Base-by-base conservation (phyloP, 1,139 yeast genomes). In the Petasospora fabianii region DNA sequence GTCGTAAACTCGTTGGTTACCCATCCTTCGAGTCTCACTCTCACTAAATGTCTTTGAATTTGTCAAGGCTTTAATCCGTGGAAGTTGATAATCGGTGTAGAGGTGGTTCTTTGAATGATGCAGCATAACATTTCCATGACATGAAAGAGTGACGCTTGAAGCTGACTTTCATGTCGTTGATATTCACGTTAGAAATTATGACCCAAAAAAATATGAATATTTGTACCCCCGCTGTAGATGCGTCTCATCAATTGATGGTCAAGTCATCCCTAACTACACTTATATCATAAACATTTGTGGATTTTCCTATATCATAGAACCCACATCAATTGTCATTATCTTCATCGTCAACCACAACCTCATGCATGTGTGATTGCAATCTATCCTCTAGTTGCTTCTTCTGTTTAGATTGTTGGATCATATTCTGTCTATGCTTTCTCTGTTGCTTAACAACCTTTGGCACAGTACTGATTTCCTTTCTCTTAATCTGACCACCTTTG, bases 1-100 rank as follows among this genome's bases (percentile, higher is more conserved):
- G 98, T 77, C 85, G 98, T 75, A 73, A 83, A 60, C 57, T 88
- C 48, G 82, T 86, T 59, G 96, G 96, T 53, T 88, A 88, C 75
- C 85, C 86, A 59, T 40, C 46, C 13, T 49, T 44, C 40, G 48
- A 47, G 35, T 31, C 46, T 34, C 52, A 50, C 32, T 11, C 28
- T 14, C 48, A 49, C 41, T 41, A 31, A 35, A 21, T 22, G 16
- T 26, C 8, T 16, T 16, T 17, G n/a, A 19, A 6, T 17, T 22
- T 22, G 10, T 13, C 12, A 13, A 22, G 26, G n/a, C n/a, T n/a
- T n/a, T n/a, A n/a, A n/a, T n/a, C n/a, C n/a, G n/a, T n/a, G n/a
- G n/a, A n/a, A n/a, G n/a, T n/a, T n/a, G n/a, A n/a, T n/a, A n/a
- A n/a, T n/a, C n/a, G n/a, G n/a, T n/a, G n/a, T n/a, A n/a, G n/a